Conservation (phyloP, 1,284 basidiomycete species). For the Ceratobasidium sp. region DNA sequence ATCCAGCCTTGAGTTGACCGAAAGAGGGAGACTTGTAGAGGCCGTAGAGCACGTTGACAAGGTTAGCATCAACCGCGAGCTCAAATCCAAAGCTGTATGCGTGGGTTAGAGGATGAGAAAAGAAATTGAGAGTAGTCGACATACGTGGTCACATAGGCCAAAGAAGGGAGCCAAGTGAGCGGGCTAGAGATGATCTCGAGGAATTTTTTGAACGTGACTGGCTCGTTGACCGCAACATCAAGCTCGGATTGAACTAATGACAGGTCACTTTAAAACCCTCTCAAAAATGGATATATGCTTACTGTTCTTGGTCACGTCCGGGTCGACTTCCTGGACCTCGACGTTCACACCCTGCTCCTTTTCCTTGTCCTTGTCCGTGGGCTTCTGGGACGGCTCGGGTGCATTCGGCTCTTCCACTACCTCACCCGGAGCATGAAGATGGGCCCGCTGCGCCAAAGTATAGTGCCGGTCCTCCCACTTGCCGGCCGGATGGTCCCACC, state of each 20-base stretch:
- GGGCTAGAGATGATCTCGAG: slow-evolving; percentile 61
- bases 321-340: slow-evolving; percentile 54
- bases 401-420: too few relatives aligned
- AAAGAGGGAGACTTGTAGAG: slow-evolving; percentile 58
- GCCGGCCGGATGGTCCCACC: slow-evolving; percentile 73
- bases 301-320: slow-evolving; percentile 51
- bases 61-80: slow-evolving; percentile 69
- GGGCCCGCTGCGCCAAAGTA: slow-evolving; percentile 57
- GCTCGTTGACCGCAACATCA: slow-evolving; percentile 67
- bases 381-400: slow-evolving; percentile 52
- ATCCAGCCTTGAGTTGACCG: slow-evolving; percentile 67
- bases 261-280: slow-evolving; percentile 41
- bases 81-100: slow-evolving; percentile 66
- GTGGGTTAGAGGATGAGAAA: too few relatives aligned
- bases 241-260: slow-evolving; percentile 54
- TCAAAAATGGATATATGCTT: slow-evolving; percentile 11
- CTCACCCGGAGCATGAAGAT: slow-evolving; percentile 46
- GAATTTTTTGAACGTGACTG: slow-evolving; percentile 61
- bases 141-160: slow-evolving; percentile 65
- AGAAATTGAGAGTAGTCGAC: neutral
- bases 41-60: slow-evolving; percentile 65
- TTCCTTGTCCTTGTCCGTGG: slow-evolving; percentile 52
- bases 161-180: slow-evolving; percentile 71
- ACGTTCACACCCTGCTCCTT: slow-evolving; percentile 39
- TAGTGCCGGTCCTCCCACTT: slow-evolving; percentile 69